Base-by-base conservation (phyloP, 306 rosid genomes). In the Begonia loranthoides region DNA sequence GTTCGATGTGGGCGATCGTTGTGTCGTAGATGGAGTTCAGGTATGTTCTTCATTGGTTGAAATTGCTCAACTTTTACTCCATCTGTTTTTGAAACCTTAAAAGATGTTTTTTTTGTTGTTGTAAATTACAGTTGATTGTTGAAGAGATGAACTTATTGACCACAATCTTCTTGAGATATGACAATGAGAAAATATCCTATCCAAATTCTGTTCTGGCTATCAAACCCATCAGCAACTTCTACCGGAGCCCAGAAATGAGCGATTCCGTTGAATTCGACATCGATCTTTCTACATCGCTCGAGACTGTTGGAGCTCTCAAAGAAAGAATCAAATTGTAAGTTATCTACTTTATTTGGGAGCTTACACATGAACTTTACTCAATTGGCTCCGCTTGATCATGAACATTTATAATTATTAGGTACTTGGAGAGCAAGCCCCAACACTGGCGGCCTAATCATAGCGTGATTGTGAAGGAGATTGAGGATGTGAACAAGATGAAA, bases 81-180 rank as follows among this genome's bases (percentile, higher is more conserved):
- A 4, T 4, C 7, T 28, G 36, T 28, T 28, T 28, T 28, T 28
- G 36, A 28, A 28, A 28, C 36, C 36, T 28, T 28, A 28, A 28
- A 28, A 7, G 0, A 1, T 28, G 7, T 28, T 28, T 28, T n/a
- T 28, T 28, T 28, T 28, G 36, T 28, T 28, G 36, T 4, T 28
- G 4, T 28, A 3, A 55, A 64, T 69, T 40, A 19, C 76, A 90
- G 95, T 61, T 90, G 92, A 38, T 71, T 45, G 97, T 85, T 40
- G 97, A 85, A 76, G 94, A 85, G 84, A 82, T 85, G 97, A 85
- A 80, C 69, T 79, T 90, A 59, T 49, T 90, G 68, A 72, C 87
- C 10, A 85, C 92, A 21, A 63, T 85, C 51, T 85, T 90, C 70
- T 63, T 90, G 78, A 76, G 69, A 70, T 73, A 56, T 40, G 95